A percentile compares a stretch with the other conserved stretches of the same genome.
phyloP scores from a whole-genome alignment of 495 filamentous ascomycete species.

The Pyronema domesticum region DNA sequence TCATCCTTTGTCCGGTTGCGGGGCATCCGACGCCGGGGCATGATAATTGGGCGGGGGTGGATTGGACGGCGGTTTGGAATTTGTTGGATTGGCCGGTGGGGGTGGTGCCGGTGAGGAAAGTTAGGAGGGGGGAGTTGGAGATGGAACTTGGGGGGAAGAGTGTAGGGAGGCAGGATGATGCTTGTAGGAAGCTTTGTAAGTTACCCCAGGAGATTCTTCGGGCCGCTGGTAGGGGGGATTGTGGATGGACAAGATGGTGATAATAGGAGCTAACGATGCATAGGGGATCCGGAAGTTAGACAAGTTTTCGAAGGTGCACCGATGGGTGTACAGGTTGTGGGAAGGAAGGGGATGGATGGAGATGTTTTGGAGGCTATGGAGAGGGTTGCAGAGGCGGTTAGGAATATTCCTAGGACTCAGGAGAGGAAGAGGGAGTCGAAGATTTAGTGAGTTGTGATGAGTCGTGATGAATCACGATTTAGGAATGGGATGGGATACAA shows the following conservation, averaged over 20 bases:
- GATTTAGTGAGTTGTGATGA: too few species aligned
- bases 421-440: too few species aligned
- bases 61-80: slow-evolving; percentile 59
- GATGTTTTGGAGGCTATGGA: slow-evolving; percentile 26
- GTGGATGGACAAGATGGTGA: slow-evolving; percentile 26
- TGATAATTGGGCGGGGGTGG: slow-evolving; percentile 47
- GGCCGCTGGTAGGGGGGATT: too few species aligned
- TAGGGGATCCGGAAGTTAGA: slow-evolving; percentile 26
- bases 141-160: neutral
- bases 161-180: slow-evolving; percentile 25
- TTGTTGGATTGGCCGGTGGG: slow-evolving; percentile 46
- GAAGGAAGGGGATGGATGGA: slow-evolving; percentile 30
- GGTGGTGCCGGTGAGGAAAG: neutral
- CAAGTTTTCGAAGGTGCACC: slow-evolving; percentile 31
- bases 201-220: slow-evolving; percentile 27
- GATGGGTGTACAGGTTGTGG: slow-evolving; percentile 38
- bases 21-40: slow-evolving; percentile 42
- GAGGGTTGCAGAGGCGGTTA: slow-evolving; percentile 12
- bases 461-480: too few species aligned
- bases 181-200: slow-evolving; percentile 24
- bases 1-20: slow-evolving; percentile 47
- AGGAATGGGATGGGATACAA: too few species aligned
- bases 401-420: neutral
- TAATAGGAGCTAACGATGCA: slow-evolving; percentile 20
- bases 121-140: neutral